Base-by-base conservation (phyloP, 768 basidiomycete genomes). In the Auricularia cornea region DNA sequence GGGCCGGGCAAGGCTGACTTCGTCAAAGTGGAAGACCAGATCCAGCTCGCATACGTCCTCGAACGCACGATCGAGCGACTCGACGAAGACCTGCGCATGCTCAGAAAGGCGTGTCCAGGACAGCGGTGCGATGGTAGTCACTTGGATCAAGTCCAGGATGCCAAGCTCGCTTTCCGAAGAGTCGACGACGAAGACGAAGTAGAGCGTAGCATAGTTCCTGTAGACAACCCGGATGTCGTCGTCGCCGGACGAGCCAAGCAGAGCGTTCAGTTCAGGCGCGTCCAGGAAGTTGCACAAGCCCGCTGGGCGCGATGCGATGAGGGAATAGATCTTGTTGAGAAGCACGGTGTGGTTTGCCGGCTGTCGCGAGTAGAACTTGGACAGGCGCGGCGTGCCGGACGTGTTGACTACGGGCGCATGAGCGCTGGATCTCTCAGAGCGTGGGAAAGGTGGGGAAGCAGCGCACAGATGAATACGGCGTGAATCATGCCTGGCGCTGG, bases 31-130 rank as follows among this genome's bases (percentile, higher is more conserved):
- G 74, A 98, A 99, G 60, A 99, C 95, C 14, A 99, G 82, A 74
- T 99, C 97, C 54, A 99, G 80, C 74, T 99, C 97, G 75, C 97
- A 98, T 0, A 99, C 97, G 70, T 98, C 98, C 79, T 97, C 94
- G 72, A 98, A 99, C 18, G 93, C 87, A 40, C 94, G 81, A 75
- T 99, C 97, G 38, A 99, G 81, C 3, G 92, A 89, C 78, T 99
- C 97, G 63, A 99, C 97, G 70, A 99, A 94, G 20, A 99, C 97
- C 95, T 95, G 66, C 1, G 11, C 63, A 56, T 33, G 18, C 56
- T 67, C 62, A 60, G 18, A 65, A 33, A 4, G 16, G 60, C 52
- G 52, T 3, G 41, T 23, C 33, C 35, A 33, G n/a, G 20, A 26
- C 40, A 29, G 8, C 20, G 35, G 32, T 38, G 32, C 30, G 57